A percentile compares a stretch with the other conserved stretches of the same genome.
Conservation (phyloP, 768 basidiomycete genomes). For the Panellus pusillus region DNA sequence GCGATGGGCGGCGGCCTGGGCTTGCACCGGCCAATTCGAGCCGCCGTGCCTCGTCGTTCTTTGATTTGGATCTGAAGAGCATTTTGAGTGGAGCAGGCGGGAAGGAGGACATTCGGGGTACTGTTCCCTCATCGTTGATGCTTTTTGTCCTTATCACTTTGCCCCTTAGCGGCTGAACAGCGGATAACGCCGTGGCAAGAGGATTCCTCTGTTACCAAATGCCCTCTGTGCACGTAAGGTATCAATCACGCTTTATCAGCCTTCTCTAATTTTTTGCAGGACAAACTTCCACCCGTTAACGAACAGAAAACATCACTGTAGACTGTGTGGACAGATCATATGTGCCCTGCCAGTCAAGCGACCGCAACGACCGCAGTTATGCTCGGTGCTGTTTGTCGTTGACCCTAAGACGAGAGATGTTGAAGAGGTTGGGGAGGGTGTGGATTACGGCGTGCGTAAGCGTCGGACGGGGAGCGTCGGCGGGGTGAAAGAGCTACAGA, state of each 20-base stretch:
- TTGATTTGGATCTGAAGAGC: slow-evolving; percentile 68
- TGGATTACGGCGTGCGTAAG: slow-evolving; percentile 77
- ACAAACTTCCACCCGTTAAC: slow-evolving; percentile 85
- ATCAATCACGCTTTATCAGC: not conserved
- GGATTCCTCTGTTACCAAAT: slow-evolving; percentile 72
- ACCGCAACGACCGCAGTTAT: slow-evolving; percentile 63
- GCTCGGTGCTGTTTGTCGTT: slow-evolving; percentile 85
- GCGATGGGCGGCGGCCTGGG: slow-evolving; percentile 18
- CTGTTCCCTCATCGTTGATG: slow-evolving; percentile 9
- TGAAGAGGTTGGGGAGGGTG: slow-evolving; percentile 82
- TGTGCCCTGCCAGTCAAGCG: slow-evolving; percentile 84
- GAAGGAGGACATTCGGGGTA: slow-evolving; percentile 73
- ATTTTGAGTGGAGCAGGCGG: slow-evolving; percentile 49
- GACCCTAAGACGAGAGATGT: slow-evolving; percentile 75
- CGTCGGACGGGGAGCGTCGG: slow-evolving; percentile 35
- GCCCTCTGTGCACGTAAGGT: slow-evolving; percentile 81
- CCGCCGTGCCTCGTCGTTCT: slow-evolving; percentile 65
- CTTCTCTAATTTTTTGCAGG: slow-evolving; percentile 28
- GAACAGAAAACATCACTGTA: slow-evolving; percentile 95
- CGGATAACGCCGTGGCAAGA: slow-evolving; percentile 94
- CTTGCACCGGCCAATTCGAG: slow-evolving; percentile 25
- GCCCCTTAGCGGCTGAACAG: slow-evolving; percentile 71
- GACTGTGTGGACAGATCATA: slow-evolving; percentile 88
- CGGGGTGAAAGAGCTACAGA: slow-evolving; percentile 38
- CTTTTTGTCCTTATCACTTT: not conserved